Conservation (phyloP, 2,329 filamentous ascomycete genomes). For the Penicillium freii region DNA sequence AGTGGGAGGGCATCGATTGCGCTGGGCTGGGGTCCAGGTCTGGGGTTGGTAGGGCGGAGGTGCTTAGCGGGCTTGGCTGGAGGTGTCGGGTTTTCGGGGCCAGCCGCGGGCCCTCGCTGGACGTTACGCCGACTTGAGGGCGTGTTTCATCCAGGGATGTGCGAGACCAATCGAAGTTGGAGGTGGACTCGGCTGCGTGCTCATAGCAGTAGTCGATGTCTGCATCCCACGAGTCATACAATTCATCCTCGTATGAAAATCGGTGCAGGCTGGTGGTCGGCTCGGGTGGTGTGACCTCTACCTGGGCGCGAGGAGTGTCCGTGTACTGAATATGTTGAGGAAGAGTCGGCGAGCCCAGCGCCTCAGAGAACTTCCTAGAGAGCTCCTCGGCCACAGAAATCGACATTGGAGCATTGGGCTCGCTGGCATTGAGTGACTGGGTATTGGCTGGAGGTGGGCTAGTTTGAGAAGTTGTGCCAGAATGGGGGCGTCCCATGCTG, state of each 20-base stretch:
- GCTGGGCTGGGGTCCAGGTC: slow-evolving; percentile 36
- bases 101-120: slow-evolving; percentile 15
- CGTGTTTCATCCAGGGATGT: slow-evolving; percentile 34
- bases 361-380: slow-evolving; percentile 46
- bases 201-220: slow-evolving; percentile 64
- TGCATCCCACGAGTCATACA: slow-evolving; percentile 56
- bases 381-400: slow-evolving; percentile 34
- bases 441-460: slow-evolving; percentile 10
- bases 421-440: slow-evolving; percentile 12
- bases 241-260: slow-evolving; percentile 27
- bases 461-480: slow-evolving; percentile 22
- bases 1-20: slow-evolving; percentile 29
- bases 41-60: slow-evolving; percentile 29
- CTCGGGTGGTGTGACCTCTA: slow-evolving; percentile 15
- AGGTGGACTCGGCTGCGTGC: slow-evolving; percentile 59
- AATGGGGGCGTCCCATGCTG: slow-evolving; percentile 17
- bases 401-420: slow-evolving; percentile 31
- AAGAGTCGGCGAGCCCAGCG: slow-evolving; percentile 44
- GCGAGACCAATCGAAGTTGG: slow-evolving; percentile 58
- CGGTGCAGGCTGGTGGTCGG: slow-evolving; percentile 18
- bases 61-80: slow-evolving; percentile 26
- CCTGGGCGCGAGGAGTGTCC: slow-evolving; percentile 17
- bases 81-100: slow-evolving; percentile 15
- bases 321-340: slow-evolving; percentile 26
- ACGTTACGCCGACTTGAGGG: slow-evolving; percentile 15